Evolutionary conservation across 441 rosid species (phyloP).

Genomic region (Omphalea diandra): DNA sequence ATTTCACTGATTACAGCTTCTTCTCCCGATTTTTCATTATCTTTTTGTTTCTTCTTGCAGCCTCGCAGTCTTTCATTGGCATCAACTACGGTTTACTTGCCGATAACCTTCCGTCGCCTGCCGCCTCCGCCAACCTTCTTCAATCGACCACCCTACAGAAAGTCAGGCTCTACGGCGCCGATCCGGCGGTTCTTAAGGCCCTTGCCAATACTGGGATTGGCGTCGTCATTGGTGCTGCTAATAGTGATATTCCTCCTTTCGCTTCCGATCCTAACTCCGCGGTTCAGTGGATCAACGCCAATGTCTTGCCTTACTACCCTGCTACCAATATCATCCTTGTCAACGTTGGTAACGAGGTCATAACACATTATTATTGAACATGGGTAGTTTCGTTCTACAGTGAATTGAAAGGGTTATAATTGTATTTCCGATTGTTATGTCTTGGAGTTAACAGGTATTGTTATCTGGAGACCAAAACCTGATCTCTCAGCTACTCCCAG

Average conservation of each 20-base stretch:
- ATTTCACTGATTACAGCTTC: not conserved
- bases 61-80: slow-evolving; percentile 73
- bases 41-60: slow-evolving; percentile 32
- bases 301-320: slow-evolving; percentile 73
- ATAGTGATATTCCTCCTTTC: slow-evolving; percentile 76
- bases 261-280: slow-evolving; percentile 83
- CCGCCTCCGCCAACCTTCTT: slow-evolving; percentile 71
- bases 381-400: too few relatives aligned
- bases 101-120: slow-evolving; percentile 88
- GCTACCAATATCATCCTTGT: slow-evolving; percentile 77
- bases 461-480: slow-evolving; percentile 60
- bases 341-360: slow-evolving; percentile 91
- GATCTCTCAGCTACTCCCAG: slow-evolving; percentile 73
- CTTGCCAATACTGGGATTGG: slow-evolving; percentile 80
- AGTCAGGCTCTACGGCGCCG: slow-evolving; percentile 80
- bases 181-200: slow-evolving; percentile 72
- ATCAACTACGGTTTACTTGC: slow-evolving; percentile 90
- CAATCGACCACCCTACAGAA: slow-evolving; percentile 66
- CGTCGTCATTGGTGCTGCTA: slow-evolving; percentile 71
- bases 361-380: too few relatives aligned
- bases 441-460: slow-evolving; percentile 43
- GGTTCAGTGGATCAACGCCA: slow-evolving; percentile 72
- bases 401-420: too few relatives aligned
- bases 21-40: not conserved
- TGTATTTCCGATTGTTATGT: too few relatives aligned